phyloP scores from a whole-genome alignment of 805 yeast genomes.

The Priceomyces fermenticarens region DNA sequence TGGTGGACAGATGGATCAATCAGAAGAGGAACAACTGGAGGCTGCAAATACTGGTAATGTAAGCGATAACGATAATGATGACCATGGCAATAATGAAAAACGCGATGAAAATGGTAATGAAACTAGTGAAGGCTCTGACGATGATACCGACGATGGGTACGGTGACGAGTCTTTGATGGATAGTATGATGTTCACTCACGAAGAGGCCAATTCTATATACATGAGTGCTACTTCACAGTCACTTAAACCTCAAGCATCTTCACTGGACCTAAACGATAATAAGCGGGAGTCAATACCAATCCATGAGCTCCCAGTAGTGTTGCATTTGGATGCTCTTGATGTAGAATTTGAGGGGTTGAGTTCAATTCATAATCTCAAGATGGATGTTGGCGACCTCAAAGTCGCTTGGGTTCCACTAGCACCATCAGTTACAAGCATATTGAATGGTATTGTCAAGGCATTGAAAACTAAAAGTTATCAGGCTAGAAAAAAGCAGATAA shows the following conservation, averaged over 20 bases:
- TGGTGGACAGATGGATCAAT: constrained; percentile 20
- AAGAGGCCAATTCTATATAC: constrained; percentile 68
- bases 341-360: constrained; percentile 49
- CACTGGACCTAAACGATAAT: constrained; percentile 1
- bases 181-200: constrained; percentile 65
- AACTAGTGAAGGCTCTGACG: constrained; percentile 17
- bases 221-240: constrained; percentile 75
- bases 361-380: constrained; percentile 28
- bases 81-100: constrained; percentile 3
- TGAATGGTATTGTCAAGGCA: constrained; percentile 36
- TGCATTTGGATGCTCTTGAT: constrained; percentile 33
- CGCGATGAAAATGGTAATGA: constrained; percentile 18
- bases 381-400: constrained; percentile 39
- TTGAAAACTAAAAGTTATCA: constrained; percentile 32
- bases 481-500: constrained; percentile 15
- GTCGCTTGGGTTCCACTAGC: constrained; percentile 45
- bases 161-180: constrained; percentile 47
- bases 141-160: constrained; percentile 25
- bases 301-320: constrained; percentile 16
- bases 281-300: neutral
- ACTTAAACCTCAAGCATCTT: constrained; percentile 18
- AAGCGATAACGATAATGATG: constrained; percentile 1
- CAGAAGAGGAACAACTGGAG: neutral
- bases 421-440: constrained; percentile 32
- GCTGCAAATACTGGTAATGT: constrained; percentile 1